Conservation (phyloP, 768 basidiomycete species). For the Pulveroboletus ravenelii region DNA sequence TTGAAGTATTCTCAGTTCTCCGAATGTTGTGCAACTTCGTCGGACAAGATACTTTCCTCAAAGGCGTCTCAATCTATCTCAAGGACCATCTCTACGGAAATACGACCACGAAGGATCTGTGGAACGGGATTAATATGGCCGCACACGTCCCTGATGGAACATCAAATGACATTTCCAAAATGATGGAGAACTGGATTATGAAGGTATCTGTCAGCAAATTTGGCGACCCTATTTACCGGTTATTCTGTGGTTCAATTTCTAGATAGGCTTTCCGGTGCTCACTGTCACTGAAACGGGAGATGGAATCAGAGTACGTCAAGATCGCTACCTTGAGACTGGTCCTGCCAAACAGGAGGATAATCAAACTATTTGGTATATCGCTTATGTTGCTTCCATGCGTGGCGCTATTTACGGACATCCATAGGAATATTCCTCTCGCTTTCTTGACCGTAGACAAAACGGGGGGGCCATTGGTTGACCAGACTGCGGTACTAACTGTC, state of each 20-base stretch:
- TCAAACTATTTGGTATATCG: slow-evolving; percentile 72
- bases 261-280: slow-evolving; percentile 85
- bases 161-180: slow-evolving; percentile 58
- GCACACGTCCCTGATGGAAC: slow-evolving; percentile 39
- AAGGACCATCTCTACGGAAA: slow-evolving; percentile 84
- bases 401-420: background rate
- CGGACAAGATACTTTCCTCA: slow-evolving; percentile 83
- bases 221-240: background rate
- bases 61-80: slow-evolving; percentile 87
- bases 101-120: slow-evolving; percentile 80
- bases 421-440: slow-evolving; percentile 77
- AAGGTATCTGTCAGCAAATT: slow-evolving; percentile 42
- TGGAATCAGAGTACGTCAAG: slow-evolving; percentile 79
- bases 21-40: slow-evolving; percentile 90
- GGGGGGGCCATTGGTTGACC: slow-evolving; percentile 59
- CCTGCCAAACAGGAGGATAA: slow-evolving; percentile 76
- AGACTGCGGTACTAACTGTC: slow-evolving; percentile 56
- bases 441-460: slow-evolving; percentile 56
- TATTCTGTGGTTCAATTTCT: background rate
- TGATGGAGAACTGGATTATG: slow-evolving; percentile 92
- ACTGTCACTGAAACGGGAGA: slow-evolving; percentile 73
- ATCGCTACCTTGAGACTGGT: slow-evolving; percentile 88
- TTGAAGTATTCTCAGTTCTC: slow-evolving; percentile 50
- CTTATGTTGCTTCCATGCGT: background rate
- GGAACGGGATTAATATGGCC: slow-evolving; percentile 77